Conservation (phyloP, 805 yeast species). For the Candida methanosorbosa region DNA sequence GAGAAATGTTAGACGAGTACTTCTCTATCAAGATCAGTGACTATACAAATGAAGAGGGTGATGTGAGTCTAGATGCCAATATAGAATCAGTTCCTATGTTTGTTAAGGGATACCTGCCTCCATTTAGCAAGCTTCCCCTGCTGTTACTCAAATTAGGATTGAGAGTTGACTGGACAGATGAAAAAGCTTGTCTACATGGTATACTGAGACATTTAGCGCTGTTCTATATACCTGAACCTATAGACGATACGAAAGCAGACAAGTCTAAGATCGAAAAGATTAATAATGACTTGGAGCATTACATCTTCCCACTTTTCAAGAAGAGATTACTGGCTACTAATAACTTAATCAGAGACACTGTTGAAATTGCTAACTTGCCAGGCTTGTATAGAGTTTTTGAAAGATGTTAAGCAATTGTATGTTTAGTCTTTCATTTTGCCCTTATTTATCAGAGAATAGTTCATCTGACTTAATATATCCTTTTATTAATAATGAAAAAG, state of each 20-base stretch:
- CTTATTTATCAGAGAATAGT: no score
- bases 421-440: no score
- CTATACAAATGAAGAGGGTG: constrained; percentile 15
- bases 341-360: constrained; percentile 40
- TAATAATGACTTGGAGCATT: constrained; percentile 39
- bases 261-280: constrained; percentile 16
- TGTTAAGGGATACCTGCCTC: constrained; percentile 54
- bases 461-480: no score
- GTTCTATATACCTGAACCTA: constrained; percentile 58
- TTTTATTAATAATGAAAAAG: no score
- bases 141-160: constrained; percentile 57
- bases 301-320: constrained; percentile 59
- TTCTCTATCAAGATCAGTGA: constrained; percentile 42
- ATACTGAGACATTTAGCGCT: constrained; percentile 62
- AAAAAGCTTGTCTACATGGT: constrained; percentile 57
- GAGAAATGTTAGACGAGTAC: constrained; percentile 76
- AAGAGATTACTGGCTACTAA: constrained; percentile 57
- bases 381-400: constrained; percentile 90
- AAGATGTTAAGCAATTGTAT: constrained; percentile 55
- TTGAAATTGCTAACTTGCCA: constrained; percentile 87
- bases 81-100: constrained; percentile 60
- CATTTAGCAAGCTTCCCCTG: constrained; percentile 52
- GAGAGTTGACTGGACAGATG: constrained; percentile 57
- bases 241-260: constrained; percentile 16
- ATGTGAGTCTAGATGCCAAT: constrained; percentile 21